phyloP scores from a whole-genome alignment of 352 stramenopile species.

The Pythium myriotylum region DNA sequence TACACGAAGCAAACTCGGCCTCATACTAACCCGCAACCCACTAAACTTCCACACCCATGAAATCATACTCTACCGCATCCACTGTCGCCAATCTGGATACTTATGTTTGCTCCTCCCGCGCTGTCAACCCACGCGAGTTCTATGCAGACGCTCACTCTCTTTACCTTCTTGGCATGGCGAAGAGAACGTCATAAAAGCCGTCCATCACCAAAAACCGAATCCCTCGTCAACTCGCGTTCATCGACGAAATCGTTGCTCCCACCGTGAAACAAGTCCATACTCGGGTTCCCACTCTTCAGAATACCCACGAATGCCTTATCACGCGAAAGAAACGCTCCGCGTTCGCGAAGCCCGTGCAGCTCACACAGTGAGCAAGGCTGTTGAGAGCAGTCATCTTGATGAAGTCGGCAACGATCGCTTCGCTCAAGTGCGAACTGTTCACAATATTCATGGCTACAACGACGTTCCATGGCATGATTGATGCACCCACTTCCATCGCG shows the following conservation, averaged over 20 bases:
- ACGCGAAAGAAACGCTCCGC: neutral
- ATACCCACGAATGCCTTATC: constrained; percentile 4
- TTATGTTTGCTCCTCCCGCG: neutral
- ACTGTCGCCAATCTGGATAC: neutral
- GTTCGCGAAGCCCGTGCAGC: constrained; percentile 29
- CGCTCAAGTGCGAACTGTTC: constrained; percentile 56
- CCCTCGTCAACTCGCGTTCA: constrained; percentile 26
- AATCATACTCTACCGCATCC: constrained; percentile 1
- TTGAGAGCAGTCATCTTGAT: constrained; percentile 52
- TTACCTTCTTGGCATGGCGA: neutral
- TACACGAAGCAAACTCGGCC: constrained; percentile 2
- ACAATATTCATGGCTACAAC: constrained; percentile 62
- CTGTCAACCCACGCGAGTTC: neutral
- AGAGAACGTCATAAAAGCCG: constrained; percentile 13
- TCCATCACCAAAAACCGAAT: constrained; percentile 19
- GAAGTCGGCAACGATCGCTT: constrained; percentile 41
- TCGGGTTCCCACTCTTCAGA: constrained; percentile 6
- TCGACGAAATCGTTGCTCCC: constrained; percentile 23
- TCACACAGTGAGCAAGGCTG: constrained; percentile 59
- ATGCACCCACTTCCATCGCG: constrained; percentile 43
- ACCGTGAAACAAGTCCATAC: constrained; percentile 15
- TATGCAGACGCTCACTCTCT: constrained; percentile 2
- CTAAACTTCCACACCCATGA: constrained; percentile 18
- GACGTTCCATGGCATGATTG: constrained; percentile 42
- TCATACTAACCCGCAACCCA: neutral